A percentile compares a stretch with the other conserved stretches of the same genome.
Conservation (phyloP, 495 filamentous ascomycete species). For the Xylaria curta region DNA sequence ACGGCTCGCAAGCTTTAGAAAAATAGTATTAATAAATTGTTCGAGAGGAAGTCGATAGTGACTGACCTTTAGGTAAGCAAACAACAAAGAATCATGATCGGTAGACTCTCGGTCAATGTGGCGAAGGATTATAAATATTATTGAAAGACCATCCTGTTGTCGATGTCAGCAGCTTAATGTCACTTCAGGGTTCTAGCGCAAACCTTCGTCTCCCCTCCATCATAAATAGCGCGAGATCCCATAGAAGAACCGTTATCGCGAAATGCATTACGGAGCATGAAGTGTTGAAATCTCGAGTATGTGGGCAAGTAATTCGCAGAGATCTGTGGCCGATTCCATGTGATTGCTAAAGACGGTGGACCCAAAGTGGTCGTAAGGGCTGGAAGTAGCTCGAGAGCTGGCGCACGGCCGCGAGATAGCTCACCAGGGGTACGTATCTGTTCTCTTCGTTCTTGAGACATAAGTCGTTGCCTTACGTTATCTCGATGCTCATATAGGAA, state of each 20-base stretch:
- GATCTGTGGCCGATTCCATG: conserved; percentile 66
- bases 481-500: conserved; percentile 75
- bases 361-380: conserved; percentile 67
- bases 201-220: conserved; percentile 69
- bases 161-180: conserved; percentile 9
- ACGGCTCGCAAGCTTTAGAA: conserved; percentile 63
- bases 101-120: conserved; percentile 65
- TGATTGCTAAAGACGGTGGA: conserved; percentile 67
- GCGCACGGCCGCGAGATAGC: conserved; percentile 50
- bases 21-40: neutral
- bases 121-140: conserved; percentile 70
- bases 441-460: conserved; percentile 60
- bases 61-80: conserved; percentile 66
- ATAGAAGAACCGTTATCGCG: conserved; percentile 64
- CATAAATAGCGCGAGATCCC: conserved; percentile 67
- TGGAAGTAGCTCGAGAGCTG: conserved; percentile 58
- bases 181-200: neutral
- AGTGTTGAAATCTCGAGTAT: conserved; percentile 72
- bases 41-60: neutral
- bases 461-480: conserved; percentile 65
- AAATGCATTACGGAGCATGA: conserved; percentile 71
- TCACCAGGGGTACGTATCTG: conserved; percentile 58
- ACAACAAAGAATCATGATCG: conserved; percentile 66
- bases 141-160: conserved; percentile 62
- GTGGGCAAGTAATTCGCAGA: conserved; percentile 62